phyloP scores from a whole-genome alignment of 306 rosid species.

The Luffa acutangula region DNA sequence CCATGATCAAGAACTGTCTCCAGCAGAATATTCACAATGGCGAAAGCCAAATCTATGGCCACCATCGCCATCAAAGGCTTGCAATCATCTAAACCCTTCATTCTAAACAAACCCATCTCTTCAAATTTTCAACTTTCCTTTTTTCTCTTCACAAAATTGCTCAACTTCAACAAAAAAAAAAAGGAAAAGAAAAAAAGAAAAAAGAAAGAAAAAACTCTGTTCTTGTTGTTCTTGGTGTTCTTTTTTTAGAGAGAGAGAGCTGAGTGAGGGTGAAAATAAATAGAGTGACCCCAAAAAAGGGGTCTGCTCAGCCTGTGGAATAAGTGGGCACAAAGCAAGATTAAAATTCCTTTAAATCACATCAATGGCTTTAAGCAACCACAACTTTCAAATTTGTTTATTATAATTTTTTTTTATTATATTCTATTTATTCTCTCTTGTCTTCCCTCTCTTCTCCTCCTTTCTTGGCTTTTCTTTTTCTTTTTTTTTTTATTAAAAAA shows the following conservation, averaged over 20 bases:
- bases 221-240: neutral
- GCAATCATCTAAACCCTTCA: constrained; percentile 51
- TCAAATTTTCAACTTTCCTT: constrained; percentile 1
- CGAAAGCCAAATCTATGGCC: constrained; percentile 52
- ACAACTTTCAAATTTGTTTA: constrained; percentile 24
- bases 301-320: constrained; percentile 16
- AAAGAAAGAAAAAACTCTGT: neutral
- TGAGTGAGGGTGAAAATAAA: constrained; percentile 9
- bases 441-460: constrained; percentile 4
- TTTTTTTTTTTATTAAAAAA: too few species aligned
- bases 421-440: constrained; percentile 18
- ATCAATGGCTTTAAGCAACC: constrained; percentile 57
- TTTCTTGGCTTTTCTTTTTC: too few species aligned
- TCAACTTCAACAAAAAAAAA: neutral
- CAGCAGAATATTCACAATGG: constrained; percentile 68
- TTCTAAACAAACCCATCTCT: constrained; percentile 16
- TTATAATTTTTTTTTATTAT: neutral
- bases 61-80: constrained; percentile 72
- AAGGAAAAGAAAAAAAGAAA: neutral
- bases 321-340: constrained; percentile 66
- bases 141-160: constrained; percentile 7
- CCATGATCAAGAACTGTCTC: constrained; percentile 76
- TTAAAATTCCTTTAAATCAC: constrained; percentile 52
- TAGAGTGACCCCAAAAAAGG: neutral
- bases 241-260: constrained; percentile 3